A percentile compares a stretch with the other conserved stretches of the same genome.
These are phyloP conservation scores for Kwoniella europaea DNA, from an alignment of 768 basidiomycete genomes.

Conservation along the genomic window DNA sequence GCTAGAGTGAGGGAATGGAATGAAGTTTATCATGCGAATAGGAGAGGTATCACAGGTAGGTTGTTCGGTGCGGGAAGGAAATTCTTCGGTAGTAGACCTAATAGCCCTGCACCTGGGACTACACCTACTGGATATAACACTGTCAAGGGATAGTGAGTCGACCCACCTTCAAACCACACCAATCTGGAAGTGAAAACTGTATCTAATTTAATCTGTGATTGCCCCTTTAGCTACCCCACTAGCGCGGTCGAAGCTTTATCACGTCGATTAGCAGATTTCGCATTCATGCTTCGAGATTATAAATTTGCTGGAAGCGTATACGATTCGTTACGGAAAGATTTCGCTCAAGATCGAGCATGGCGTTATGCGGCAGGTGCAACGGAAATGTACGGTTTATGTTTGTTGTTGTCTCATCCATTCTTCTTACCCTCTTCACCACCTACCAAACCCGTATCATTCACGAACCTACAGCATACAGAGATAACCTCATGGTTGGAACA, in stretches of 20 bases:
- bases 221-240: conserved; percentile 45
- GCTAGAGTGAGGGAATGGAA: conserved; percentile 92
- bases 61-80: conserved; percentile 60
- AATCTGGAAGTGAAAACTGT: no score
- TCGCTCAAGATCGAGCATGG: conserved; percentile 56
- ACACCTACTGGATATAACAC: conserved; percentile 53
- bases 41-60: conserved; percentile 58
- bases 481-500: conserved; percentile 57
- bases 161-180: no score
- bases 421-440: conserved; percentile 48
- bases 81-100: conserved; percentile 58
- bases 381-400: conserved; percentile 69
- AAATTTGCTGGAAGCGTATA: conserved; percentile 81
- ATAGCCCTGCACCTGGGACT: conserved; percentile 42
- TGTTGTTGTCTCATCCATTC: conserved; percentile 59
- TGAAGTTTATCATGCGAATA: conserved; percentile 64
- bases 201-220: no score
- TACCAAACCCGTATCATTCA: conserved; percentile 33
- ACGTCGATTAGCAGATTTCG: conserved; percentile 91
- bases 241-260: conserved; percentile 54
- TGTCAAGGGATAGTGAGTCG: conserved; percentile 55
- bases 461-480: conserved; percentile 50
- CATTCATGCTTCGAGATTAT: conserved; percentile 87
- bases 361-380: conserved; percentile 68
- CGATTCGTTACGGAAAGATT: conserved; percentile 83